Evolutionary conservation across 306 rosid species (phyloP).

Genomic region (Fragaria vesca): DNA sequence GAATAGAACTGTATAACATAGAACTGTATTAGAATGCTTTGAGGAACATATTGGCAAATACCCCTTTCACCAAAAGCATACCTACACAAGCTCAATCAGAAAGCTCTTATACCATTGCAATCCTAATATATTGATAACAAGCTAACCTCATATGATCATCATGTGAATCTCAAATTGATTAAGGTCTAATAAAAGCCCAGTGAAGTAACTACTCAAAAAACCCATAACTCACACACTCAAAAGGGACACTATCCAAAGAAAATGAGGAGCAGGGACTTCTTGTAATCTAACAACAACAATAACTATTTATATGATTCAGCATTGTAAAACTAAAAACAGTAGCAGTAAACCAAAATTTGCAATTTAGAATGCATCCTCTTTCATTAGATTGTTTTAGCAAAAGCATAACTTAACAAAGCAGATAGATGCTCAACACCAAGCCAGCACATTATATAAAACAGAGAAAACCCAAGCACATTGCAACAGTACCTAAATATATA

Average conservation of each 20-base stretch:
- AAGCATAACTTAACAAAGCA: not conserved
- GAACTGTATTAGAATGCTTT: not conserved
- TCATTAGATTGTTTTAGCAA: not conserved
- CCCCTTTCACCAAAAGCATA: not conserved
- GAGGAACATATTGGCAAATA: not conserved
- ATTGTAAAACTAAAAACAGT: no score
- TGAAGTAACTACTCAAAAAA: not conserved
- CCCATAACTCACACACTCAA: not conserved
- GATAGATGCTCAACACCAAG: not conserved
- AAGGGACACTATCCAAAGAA: not conserved
- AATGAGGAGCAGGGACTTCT: not conserved
- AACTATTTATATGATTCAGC: not conserved
- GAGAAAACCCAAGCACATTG: not conserved
- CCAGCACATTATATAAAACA: slow-evolving; percentile 6
- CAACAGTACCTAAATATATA: not conserved
- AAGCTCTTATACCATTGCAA: not conserved
- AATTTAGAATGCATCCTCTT: not conserved
- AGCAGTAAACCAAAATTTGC: not conserved
- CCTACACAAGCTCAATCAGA: not conserved
- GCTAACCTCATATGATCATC: not conserved
- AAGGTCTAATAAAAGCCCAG: not conserved
- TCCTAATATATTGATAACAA: not conserved
- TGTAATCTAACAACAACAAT: not conserved
- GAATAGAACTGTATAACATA: not conserved
- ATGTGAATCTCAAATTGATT: not conserved